Evolutionary conservation across 2,329 filamentous ascomycete species (phyloP).

Genomic region (Massarina eburnea): DNA sequence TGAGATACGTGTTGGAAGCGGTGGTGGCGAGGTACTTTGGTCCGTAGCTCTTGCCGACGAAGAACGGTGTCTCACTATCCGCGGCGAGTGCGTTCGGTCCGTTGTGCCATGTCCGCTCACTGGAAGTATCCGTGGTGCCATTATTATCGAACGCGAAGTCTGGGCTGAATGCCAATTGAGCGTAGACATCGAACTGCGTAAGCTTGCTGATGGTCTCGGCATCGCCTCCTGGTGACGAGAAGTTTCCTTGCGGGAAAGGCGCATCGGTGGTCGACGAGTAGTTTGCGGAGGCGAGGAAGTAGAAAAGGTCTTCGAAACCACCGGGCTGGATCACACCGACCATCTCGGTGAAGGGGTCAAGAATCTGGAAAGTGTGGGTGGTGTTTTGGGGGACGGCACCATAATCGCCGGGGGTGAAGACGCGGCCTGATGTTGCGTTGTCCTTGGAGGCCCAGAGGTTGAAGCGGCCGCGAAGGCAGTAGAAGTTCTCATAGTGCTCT

Average conservation of each 20-base stretch:
- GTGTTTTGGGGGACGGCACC: conserved; percentile 50
- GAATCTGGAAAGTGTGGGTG: conserved; percentile 52
- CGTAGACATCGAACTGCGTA: conserved; percentile 48
- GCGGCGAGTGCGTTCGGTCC: conserved; percentile 38
- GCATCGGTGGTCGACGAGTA: conserved; percentile 39
- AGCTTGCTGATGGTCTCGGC: conserved; percentile 41
- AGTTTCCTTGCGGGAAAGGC: conserved; percentile 38
- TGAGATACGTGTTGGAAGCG: conserved; percentile 41
- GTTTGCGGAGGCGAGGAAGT: conserved; percentile 41
- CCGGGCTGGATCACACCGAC: conserved; percentile 51
- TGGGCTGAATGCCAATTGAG: conserved; percentile 45
- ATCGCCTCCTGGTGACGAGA: conserved; percentile 30
- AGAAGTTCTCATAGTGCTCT: conserved; percentile 52
- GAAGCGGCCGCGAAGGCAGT: conserved; percentile 47
- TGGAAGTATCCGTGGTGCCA: conserved; percentile 45
- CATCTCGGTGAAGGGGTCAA: conserved; percentile 53
- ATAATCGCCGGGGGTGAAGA: conserved; percentile 51
- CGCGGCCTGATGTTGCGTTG: conserved; percentile 33
- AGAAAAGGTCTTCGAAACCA: conserved; percentile 54
- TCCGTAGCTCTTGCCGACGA: conserved; percentile 50
- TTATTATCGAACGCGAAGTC: conserved; percentile 37
- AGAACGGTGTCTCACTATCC: conserved; percentile 42
- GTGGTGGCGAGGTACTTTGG: conserved; percentile 48
- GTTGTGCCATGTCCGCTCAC: conserved; percentile 43
- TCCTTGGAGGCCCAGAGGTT: conserved; percentile 50